Evolutionary conservation across 192 early-diverging fungal species (phyloP), one percentile per base, ranked within the genome.

Genomic region (Dimargaris xerosporica): DNA sequence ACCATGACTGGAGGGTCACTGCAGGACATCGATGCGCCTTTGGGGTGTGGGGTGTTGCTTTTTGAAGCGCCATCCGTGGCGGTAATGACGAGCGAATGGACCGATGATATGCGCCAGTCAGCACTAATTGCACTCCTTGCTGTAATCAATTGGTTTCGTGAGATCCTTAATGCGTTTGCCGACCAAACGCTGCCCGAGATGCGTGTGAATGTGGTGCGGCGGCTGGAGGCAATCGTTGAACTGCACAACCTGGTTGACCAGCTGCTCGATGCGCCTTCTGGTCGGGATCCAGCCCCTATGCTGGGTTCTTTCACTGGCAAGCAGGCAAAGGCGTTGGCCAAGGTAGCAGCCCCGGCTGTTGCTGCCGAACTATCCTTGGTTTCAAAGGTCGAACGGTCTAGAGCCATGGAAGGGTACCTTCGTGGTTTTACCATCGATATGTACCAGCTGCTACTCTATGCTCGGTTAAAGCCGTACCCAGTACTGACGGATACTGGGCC

Each of bases 131-230:
- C 66, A 9, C 67, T 70, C 10, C 68, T 68, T 12, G 61, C 64
- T 44, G 62, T 70, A 0, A 68, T 55, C 25, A 68, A 66, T 68
- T 87, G 87, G 87, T 64, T 82, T 50, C 81, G 85, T 25, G 87
- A 89, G 62, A 61, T 81, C 9, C 67, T 85, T 28, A 89, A 85
- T 47, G 79, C 84, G 9, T 90, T 86, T 64, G 70, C 75, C 7
- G 70, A 71, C 58, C 72, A 77, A 64, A 54, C 45, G 19, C 19
- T 58, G 0, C 26, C 47, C 0, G 75, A 72, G 2, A 67, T 72
- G 2, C 68, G 65, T 5, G 43, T 61, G 0, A 63, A 64, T 19
- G 73, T 77, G 10, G 34, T 74, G 15, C 45, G 52, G 54, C 70
- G 75, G 4, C 67, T 69, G 29, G 70, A 74, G 39, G 70, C 73